Percentiles rank a stretch among this genome's conserved stretches.
These are phyloP conservation scores for Echites panduratus DNA, from an alignment of 257 asterid species.

Conservation along the genomic window DNA sequence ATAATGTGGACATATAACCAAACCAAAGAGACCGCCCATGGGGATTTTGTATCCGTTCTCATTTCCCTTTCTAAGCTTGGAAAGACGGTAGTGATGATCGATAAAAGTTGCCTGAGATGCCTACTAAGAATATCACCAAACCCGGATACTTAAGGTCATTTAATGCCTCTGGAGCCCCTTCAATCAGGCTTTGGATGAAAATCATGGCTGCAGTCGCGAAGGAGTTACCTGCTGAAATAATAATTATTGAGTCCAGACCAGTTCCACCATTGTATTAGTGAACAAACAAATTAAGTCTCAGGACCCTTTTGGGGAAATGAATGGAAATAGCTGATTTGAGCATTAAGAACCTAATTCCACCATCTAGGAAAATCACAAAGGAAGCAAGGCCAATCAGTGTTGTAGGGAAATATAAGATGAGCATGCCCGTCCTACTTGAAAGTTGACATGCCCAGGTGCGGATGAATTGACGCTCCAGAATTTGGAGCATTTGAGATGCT, in stretches of 20 bases:
- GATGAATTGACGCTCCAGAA: slow-evolving; percentile 20
- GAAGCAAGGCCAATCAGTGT: slow-evolving; percentile 38
- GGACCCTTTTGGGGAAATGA: slow-evolving; percentile 68
- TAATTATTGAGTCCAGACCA: slow-evolving; percentile 29
- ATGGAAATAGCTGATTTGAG: slow-evolving; percentile 47
- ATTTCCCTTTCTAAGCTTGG: slow-evolving; percentile 44
- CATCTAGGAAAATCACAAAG: slow-evolving; percentile 36
- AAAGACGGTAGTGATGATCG: slow-evolving; percentile 61
- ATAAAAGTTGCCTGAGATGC: slow-evolving; percentile 57
- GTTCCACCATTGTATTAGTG: slow-evolving; percentile 62
- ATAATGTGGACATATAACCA: slow-evolving; percentile 70
- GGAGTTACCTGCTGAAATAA: slow-evolving; percentile 38
- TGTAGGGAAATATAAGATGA: slow-evolving; percentile 42
- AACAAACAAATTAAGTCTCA: slow-evolving; percentile 50
- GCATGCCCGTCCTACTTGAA: slow-evolving; percentile 44
- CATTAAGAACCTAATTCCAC: slow-evolving; percentile 54
- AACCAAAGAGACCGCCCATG: slow-evolving; percentile 51
- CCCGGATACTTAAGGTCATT: slow-evolving; percentile 56
- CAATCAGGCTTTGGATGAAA: slow-evolving; percentile 37
- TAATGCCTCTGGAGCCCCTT: slow-evolving; percentile 39
- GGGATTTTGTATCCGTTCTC: slow-evolving; percentile 61
- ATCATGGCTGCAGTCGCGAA: slow-evolving; percentile 35
- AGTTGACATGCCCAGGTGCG: slow-evolving; percentile 16
- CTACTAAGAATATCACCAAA: slow-evolving; percentile 26
- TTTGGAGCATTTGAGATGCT: slow-evolving; percentile 51